phyloP scores from a whole-genome alignment of 2,329 filamentous ascomycete genomes.

The Talaromyces sp. region DNA sequence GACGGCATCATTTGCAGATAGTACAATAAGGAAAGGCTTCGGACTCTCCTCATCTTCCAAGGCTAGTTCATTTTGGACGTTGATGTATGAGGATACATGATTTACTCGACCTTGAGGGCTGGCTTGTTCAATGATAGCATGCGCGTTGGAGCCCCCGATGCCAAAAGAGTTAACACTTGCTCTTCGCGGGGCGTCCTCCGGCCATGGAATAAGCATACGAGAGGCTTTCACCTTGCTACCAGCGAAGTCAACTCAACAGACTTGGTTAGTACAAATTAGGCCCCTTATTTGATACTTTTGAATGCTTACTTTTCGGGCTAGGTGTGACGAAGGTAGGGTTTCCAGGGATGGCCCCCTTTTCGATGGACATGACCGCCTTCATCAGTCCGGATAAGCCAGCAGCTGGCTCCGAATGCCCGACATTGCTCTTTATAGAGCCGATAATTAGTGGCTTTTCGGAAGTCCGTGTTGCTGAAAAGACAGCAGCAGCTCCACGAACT shows the following conservation, averaged over 20 bases:
- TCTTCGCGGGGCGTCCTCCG: conserved; percentile 11
- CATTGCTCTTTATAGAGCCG: conserved; percentile 25
- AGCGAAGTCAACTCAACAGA: conserved; percentile 13
- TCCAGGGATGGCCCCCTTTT: neutral
- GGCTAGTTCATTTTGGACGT: neutral
- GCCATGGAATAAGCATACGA: conserved; percentile 11
- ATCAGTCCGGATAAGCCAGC: conserved; percentile 21
- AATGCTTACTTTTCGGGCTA: conserved; percentile 14
- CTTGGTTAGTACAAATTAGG: neutral
- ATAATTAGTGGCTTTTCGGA: conserved; percentile 13
- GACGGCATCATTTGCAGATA: neutral
- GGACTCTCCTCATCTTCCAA: neutral
- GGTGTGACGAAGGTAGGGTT: neutral
- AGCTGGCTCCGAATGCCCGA: conserved; percentile 29
- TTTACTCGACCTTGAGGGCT: too few relatives aligned
- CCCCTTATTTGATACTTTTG: neutral
- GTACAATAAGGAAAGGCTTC: neutral
- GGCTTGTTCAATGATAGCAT: conserved; percentile 18
- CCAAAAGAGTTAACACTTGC: conserved; percentile 41
- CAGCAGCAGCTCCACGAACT: conserved; percentile 2
- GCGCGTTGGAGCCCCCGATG: conserved; percentile 31
- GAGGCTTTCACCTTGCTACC: conserved; percentile 19
- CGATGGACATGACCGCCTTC: conserved; percentile 26
- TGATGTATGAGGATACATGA: neutral
- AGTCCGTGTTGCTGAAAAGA: neutral